Conservation (phyloP, 805 yeast species). For the Lipomyces yamanashiensis region DNA sequence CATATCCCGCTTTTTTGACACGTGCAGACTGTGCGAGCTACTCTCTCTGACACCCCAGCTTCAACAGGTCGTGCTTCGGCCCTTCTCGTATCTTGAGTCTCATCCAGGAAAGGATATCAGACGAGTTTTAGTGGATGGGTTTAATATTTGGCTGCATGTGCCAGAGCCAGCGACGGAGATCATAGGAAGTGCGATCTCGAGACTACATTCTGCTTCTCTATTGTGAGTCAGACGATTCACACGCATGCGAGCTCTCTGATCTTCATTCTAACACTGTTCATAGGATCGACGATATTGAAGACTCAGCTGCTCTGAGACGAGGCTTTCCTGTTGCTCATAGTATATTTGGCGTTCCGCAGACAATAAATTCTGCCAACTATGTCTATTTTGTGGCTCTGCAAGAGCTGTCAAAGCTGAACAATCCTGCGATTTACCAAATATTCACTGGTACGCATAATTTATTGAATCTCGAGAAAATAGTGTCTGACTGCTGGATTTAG, state of each 20-base stretch:
- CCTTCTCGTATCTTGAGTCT: constrained; percentile 56
- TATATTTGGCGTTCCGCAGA: constrained; percentile 75
- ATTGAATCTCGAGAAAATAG: background rate
- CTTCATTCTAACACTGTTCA: background rate
- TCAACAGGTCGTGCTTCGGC: constrained; percentile 46
- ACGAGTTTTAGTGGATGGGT: constrained; percentile 53
- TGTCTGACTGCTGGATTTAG: constrained; percentile 50
- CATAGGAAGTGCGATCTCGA: constrained; percentile 58
- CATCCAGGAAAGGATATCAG: constrained; percentile 65
- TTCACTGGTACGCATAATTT: constrained; percentile 24
- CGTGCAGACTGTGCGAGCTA: background rate
- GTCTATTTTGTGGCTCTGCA: constrained; percentile 77
- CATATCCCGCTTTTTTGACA: background rate
- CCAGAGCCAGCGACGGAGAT: constrained; percentile 47
- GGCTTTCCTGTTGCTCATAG: constrained; percentile 81
- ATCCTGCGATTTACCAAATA: constrained; percentile 33
- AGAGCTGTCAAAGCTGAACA: constrained; percentile 48
- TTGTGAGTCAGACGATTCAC: constrained; percentile 42
- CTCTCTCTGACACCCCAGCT: background rate
- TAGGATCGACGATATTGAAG: constrained; percentile 86
- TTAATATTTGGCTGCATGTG: constrained; percentile 57
- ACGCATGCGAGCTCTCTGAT: background rate
- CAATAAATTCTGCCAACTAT: constrained; percentile 81
- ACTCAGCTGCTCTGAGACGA: constrained; percentile 68
- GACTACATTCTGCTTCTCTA: constrained; percentile 68